Conservation (phyloP, 1,284 basidiomycete species). For the Fomitopsis palustris region DNA sequence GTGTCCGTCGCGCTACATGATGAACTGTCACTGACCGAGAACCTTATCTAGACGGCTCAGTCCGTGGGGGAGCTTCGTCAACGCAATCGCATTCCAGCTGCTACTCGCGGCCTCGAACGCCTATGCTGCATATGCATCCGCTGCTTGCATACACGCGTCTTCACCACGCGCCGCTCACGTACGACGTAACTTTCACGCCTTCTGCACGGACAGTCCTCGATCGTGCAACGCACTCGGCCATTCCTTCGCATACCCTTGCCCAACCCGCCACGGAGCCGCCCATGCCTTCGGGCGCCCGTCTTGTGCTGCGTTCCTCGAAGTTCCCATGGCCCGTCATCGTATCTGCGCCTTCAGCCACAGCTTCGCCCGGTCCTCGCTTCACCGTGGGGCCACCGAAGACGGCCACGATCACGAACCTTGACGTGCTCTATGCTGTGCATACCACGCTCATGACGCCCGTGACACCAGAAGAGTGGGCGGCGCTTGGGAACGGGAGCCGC, state of each 20-base stretch:
- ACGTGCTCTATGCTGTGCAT: slow-evolving; percentile 60
- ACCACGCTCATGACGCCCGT: slow-evolving; percentile 52
- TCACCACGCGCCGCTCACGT: slow-evolving; percentile 55
- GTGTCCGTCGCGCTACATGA: slow-evolving; percentile 5
- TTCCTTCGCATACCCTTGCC: slow-evolving; percentile 53
- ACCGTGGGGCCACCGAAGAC: slow-evolving; percentile 29
- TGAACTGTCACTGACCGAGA: not conserved
- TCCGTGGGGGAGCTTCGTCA: slow-evolving; percentile 14
- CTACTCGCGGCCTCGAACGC: slow-evolving; percentile 38
- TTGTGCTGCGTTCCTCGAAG: slow-evolving; percentile 53
- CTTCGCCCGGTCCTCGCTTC: slow-evolving; percentile 26
- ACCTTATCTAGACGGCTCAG: slow-evolving; percentile 14
- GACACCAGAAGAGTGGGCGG: slow-evolving; percentile 62
- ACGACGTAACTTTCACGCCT: slow-evolving; percentile 56
- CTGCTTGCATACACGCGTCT: slow-evolving; percentile 52
- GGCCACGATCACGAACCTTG: slow-evolving; percentile 52
- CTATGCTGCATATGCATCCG: slow-evolving; percentile 57
- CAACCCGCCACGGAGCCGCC: slow-evolving; percentile 65
- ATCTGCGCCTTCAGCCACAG: slow-evolving; percentile 24
- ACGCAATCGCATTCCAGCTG: slow-evolving; percentile 21
- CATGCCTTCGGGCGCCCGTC: slow-evolving; percentile 39
- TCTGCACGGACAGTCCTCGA: slow-evolving; percentile 56
- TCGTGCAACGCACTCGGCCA: slow-evolving; percentile 46
- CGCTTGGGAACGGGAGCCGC: slow-evolving; percentile 49
- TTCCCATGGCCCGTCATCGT: slow-evolving; percentile 62